Base-by-base conservation (phyloP, 2,329 filamentous ascomycete genomes). In the Fusarium compactum region DNA sequence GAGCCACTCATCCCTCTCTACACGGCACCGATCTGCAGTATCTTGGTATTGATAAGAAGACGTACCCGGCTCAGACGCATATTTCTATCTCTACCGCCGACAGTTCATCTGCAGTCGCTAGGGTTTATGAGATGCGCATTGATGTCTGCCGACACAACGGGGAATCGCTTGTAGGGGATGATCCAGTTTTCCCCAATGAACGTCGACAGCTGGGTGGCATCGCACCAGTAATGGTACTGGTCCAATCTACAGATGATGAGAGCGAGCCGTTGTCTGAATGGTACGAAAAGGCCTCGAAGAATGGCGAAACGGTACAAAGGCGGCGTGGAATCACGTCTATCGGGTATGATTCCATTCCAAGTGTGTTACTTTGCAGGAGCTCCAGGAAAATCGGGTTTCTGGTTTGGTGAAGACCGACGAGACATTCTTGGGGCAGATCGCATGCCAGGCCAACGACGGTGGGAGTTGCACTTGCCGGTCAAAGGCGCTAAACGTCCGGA, bases 381-480 rank as follows among this genome's bases (percentile, higher is more conserved):
- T 10, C 74, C 71, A 14, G 72, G 70, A 7, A 55, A 52, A 38
- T 29, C 63, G 8, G 50, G 30, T 11, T 51, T 74, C 24, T 76
- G 74, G 74, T 75, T 76, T 50, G 74, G 74, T 14, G 74, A 76
- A 40, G 74, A 76, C 55, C 60, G 74, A 11, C 46, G 74, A 27
- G 74, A 76, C 25, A 74, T 75, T 16, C 70, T 76, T 30, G 71
- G 74, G 11, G 69, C 74, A 27, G 74, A 75, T 41, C 70, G 70
- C n/a, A 76, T 76, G 74, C 74, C 74, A n/a, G 74, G 71, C 4
- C 74, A 76, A 62, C 62, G 48, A 22, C 69, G 74, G 4, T 71
- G 62, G 55, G 74, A 76, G 56, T 58, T 62, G 27, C 74, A 76
- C 46, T 72, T 63, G 47, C 22, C 20, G 7, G 20, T 46, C 6